Percentiles rank a stretch among this genome's conserved stretches.
Evolutionary conservation across 1,284 basidiomycete species (phyloP).

Genomic region (Cryptococcus sp.): DNA sequence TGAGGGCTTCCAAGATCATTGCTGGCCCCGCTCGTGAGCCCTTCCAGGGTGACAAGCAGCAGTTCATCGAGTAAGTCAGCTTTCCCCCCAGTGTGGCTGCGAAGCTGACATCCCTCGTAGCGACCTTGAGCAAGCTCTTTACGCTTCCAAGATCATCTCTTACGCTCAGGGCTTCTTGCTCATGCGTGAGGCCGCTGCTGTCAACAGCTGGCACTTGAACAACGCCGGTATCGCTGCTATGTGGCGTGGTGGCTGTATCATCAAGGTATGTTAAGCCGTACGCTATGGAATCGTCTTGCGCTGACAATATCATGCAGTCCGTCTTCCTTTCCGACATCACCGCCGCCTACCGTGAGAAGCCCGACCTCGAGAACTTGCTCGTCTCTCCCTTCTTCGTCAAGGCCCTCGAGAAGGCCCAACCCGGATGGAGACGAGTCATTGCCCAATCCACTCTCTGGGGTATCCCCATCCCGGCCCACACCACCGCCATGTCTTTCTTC

Average conservation of each 20-base stretch:
- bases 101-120: constrained; percentile 13
- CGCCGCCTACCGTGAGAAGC: constrained; percentile 84
- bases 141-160: constrained; percentile 98
- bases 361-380: constrained; percentile 85
- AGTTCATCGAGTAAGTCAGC: constrained; percentile 73
- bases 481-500: constrained; percentile 97
- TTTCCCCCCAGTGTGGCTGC: neutral
- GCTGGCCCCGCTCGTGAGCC: constrained; percentile 84
- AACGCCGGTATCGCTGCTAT: constrained; percentile 97
- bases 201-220: constrained; percentile 66
- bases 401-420: constrained; percentile 90
- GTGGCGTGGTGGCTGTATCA: constrained; percentile 99
- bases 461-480: constrained; percentile 93
- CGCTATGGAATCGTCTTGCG: neutral
- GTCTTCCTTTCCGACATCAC: constrained; percentile 96
- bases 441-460: constrained; percentile 98
- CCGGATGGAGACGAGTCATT: constrained; percentile 96
- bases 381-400: constrained; percentile 99
- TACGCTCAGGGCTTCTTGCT: constrained; percentile 99
- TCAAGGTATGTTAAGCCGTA: constrained; percentile 62
- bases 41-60: constrained; percentile 97
- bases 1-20: constrained; percentile 87
- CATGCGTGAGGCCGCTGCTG: constrained; percentile 97
- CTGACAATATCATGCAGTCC: constrained; percentile 23
- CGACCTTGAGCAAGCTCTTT: constrained; percentile 96